Percentiles rank a stretch among this genome's conserved stretches.
phyloP scores from a whole-genome alignment of 2,329 filamentous ascomycete genomes.

The Blastomyces silverae region DNA sequence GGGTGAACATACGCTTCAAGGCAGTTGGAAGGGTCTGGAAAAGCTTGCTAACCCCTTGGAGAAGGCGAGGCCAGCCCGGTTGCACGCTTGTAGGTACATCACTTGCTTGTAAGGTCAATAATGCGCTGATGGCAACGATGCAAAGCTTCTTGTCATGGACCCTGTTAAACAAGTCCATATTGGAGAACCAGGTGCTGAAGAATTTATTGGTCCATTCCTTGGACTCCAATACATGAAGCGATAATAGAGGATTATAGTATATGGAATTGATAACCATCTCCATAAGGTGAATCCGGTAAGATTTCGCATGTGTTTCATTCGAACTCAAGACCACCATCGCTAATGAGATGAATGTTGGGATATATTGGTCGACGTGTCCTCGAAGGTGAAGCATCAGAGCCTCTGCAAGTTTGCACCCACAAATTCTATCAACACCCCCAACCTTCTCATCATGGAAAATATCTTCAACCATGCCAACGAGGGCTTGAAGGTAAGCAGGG shows the following conservation, averaged over 20 bases:
- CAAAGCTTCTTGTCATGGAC: slow-evolving; percentile 99
- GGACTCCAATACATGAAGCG: slow-evolving; percentile 78
- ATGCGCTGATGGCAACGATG: slow-evolving; percentile 82
- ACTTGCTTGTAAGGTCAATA: slow-evolving; percentile 70
- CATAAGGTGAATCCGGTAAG: slow-evolving; percentile 92
- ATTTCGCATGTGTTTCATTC: slow-evolving; percentile 78
- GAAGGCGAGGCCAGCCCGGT: slow-evolving; percentile 85
- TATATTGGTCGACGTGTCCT: slow-evolving; percentile 78
- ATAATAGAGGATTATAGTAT: slow-evolving; percentile 87
- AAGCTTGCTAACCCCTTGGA: slow-evolving; percentile 79
- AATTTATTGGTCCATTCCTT: slow-evolving; percentile 98
- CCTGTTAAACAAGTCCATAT: slow-evolving; percentile 83
- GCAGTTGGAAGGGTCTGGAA: slow-evolving; percentile 88
- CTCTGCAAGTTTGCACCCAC: slow-evolving; percentile 94
- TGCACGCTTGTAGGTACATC: slow-evolving; percentile 89
- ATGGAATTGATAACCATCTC: slow-evolving; percentile 98
- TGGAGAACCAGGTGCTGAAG: slow-evolving; percentile 96
- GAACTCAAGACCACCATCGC: slow-evolving; percentile 74
- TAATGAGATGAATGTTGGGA: slow-evolving; percentile 81
- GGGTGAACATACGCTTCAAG: slow-evolving; percentile 61
- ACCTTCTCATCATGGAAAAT: slow-evolving; percentile 93
- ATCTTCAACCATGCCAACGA: slow-evolving; percentile 89
- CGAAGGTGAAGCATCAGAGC: slow-evolving; percentile 94
- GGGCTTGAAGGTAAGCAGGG: slow-evolving; percentile 75
- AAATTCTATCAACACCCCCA: slow-evolving; percentile 88